phyloP scores from a whole-genome alignment of 2,329 filamentous ascomycete species.

The Xylaria hypoxylon region DNA sequence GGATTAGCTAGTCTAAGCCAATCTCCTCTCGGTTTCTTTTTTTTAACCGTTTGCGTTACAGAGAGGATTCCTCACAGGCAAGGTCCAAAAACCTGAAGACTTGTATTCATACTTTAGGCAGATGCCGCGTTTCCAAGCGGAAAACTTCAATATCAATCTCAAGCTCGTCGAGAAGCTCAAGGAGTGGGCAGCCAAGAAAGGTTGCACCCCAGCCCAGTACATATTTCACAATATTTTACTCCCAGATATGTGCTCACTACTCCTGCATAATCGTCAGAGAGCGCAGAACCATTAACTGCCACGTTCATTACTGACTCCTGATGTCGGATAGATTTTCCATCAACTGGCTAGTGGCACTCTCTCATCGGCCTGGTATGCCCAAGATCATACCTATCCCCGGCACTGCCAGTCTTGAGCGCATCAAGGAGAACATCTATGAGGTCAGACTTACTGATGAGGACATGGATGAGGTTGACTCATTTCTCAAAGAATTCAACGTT shows the following conservation, averaged over 20 bases:
- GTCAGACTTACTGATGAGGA: constrained; percentile 53
- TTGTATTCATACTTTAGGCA: constrained; percentile 8
- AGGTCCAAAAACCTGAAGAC: constrained; percentile 32
- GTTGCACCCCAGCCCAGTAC: constrained; percentile 40
- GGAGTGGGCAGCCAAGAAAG: constrained; percentile 39
- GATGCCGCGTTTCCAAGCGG: constrained; percentile 35
- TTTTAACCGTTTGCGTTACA: constrained; percentile 3
- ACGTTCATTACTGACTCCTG: background rate
- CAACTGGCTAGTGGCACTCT: constrained; percentile 41
- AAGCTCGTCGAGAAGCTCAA: constrained; percentile 38
- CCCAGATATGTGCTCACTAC: background rate
- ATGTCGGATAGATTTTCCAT: constrained; percentile 35
- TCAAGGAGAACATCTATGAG: constrained; percentile 59
- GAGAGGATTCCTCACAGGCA: constrained; percentile 38
- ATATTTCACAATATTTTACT: background rate
- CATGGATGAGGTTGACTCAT: constrained; percentile 52
- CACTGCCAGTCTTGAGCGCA: constrained; percentile 56
- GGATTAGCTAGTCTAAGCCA: background rate
- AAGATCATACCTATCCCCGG: constrained; percentile 64
- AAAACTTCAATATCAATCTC: constrained; percentile 36
- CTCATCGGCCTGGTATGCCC: constrained; percentile 54
- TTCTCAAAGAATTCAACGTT: constrained; percentile 51
- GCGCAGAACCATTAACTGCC: background rate
- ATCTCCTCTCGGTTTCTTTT: background rate
- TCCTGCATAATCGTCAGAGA: background rate